Evolutionary conservation across 208 protist genomes (phyloP), one percentile per base, ranked within the genome.

Genomic region (Naegleria gruberi): DNA sequence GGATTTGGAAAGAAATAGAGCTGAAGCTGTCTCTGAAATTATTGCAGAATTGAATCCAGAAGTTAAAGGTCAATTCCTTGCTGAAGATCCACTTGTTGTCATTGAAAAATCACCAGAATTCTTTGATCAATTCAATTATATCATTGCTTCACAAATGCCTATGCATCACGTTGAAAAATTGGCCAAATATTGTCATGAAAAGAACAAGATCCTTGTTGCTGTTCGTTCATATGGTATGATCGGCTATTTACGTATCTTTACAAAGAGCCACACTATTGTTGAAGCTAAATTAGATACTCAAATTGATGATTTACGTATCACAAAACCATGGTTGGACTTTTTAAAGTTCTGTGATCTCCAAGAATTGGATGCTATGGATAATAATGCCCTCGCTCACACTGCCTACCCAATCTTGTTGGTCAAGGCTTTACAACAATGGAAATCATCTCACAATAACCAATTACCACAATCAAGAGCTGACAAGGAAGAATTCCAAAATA

Each of bases 161-260:
- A 43, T 19, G 0, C 8, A 30, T 40, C 10, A 10, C 4, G 12
- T 77, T 26, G n/a, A 73, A 34, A 89, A 89, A 77, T 77, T 89
- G 0, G 34, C 86, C 6, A 65, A 89, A 77, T 77, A 42, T 89
- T 73, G 47, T 46, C 30, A 45, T 5, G 51, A 89, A 10, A 65
- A 89, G 45, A 46, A 89, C 12, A 73, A 77, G 12, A 10, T 46
- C 4, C 26, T 89, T 7, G n/a, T 89, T n/a, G 5, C n/a, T 12
- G 86, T 77, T 43, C 30, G 86, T 30, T 89, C 86, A 5, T 89
- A 81, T 77, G 86, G 86, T n/a, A 77, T 89, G 45, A 43, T 89
- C 46, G 86, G 86, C 5, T 89, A 89, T 77, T 73, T 89, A 43
- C 34, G 86, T 40, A 23, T 89, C 2, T 4, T 43, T 37, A 40